Conservation (phyloP, 305 asterid species). For the Fraxinus ornus region DNA sequence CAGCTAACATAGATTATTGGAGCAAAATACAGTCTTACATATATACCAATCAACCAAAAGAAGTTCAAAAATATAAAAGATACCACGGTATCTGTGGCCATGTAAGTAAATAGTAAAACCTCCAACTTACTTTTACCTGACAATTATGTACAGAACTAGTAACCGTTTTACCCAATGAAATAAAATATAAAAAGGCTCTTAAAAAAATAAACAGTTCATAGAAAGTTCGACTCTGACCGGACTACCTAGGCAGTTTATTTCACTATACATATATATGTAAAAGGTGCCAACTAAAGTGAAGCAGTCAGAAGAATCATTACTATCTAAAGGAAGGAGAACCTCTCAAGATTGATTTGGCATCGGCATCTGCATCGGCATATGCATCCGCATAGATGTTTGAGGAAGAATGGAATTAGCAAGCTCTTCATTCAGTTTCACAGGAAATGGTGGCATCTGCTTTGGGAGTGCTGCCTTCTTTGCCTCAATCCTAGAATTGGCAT, state of each 20-base stretch:
- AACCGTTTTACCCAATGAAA: background rate
- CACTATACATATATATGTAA: background rate
- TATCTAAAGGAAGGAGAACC: background rate
- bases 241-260: background rate
- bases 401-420: slow-evolving; percentile 32
- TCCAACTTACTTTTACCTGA: background rate
- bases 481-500: background rate
- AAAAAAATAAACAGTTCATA: background rate
- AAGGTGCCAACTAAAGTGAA: background rate
- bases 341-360: background rate
- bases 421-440: slow-evolving; percentile 35
- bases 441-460: slow-evolving; percentile 43
- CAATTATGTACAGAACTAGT: background rate
- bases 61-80: background rate
- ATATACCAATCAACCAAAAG: background rate
- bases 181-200: background rate
- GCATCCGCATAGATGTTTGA: background rate
- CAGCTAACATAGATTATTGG: background rate
- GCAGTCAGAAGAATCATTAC: background rate
- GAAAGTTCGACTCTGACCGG: background rate
- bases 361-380: background rate
- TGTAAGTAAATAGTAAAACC: background rate
- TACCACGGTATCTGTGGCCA: background rate
- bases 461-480: slow-evolving; percentile 14
- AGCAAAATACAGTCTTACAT: background rate